These are phyloP conservation scores for Mucor plumbeus DNA, from an alignment of 371 early-diverging fungal genomes.

Conservation along the genomic window DNA sequence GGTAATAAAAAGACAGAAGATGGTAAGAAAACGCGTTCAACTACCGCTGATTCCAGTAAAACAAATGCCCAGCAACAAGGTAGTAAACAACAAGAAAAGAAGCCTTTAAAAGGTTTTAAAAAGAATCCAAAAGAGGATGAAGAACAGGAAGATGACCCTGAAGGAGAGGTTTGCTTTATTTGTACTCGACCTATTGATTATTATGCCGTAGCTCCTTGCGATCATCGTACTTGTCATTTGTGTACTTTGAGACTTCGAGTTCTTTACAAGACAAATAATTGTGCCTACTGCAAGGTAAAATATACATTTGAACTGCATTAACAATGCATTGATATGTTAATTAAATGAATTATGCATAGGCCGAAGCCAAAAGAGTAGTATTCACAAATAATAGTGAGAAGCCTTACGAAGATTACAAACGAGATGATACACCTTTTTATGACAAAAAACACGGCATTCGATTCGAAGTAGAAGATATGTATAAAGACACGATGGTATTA, in stretches of 20 bases:
- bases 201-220: conserved; percentile 88
- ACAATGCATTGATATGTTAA: neutral
- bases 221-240: conserved; percentile 90
- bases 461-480: conserved; percentile 77
- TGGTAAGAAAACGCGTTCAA: conserved; percentile 4
- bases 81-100: neutral
- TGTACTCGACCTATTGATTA: conserved; percentile 86
- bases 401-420: conserved; percentile 58
- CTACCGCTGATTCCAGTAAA: neutral
- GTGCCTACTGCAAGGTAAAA: conserved; percentile 90
- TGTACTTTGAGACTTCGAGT: conserved; percentile 91
- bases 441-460: conserved; percentile 74
- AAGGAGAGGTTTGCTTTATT: conserved; percentile 80
- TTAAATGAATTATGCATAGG: conserved; percentile 3
- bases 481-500: conserved; percentile 71
- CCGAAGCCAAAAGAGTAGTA: conserved; percentile 24
- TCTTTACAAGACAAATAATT: conserved; percentile 82
- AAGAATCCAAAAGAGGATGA: conserved; percentile 6
- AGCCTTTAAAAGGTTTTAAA: conserved; percentile 13
- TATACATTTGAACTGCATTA: neutral
- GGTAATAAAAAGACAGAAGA: conserved; percentile 6
- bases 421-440: conserved; percentile 54
- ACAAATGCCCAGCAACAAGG: neutral
- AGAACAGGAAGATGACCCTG: conserved; percentile 38
- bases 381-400: conserved; percentile 71